Evolutionary conservation across 1,284 basidiomycete species (phyloP), one percentile per base, ranked within the genome.

Genomic region (Erythrobasidium hasegawianum): DNA sequence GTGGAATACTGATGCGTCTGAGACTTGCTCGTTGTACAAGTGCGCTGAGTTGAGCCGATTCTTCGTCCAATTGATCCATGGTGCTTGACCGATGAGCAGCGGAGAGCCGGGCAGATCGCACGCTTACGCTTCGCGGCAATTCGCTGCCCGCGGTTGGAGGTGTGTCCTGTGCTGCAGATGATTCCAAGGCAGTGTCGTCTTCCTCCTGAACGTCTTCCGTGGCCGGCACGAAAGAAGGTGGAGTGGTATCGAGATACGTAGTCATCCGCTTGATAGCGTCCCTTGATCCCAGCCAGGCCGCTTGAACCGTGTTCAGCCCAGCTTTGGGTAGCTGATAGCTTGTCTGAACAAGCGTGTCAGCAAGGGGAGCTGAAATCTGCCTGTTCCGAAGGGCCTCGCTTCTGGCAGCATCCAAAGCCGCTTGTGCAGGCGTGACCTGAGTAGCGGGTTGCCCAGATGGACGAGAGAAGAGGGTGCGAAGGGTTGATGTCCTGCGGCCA

Each of bases 231-330:
- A 64, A 64, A 18, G 52, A 40, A 13, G 61, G 61, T 13, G 61
- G 61, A 33, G 61, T 38, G 10, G 61, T 64, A 18, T 64, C 61
- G 40, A 64, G 53, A 29, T 64, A 64, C 11, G 54, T 57, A 10
- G 61, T 49, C 26, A 64, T 38, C 24, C 61, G 52, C 5, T 39
- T 57, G 22, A 64, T 64, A 22, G 52, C 41, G 43, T 64, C 61
- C 16, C 54, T 33, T 9, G 53, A 43, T 24, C 61, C 61, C 7
- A 64, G 53, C 61, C 61, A 64, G 1, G 61, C 61, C 5, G 61
- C 61, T 57, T 64, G 61, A 20, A 64, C 27, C 4, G 61, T 52
- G 33, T 64, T 64, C 49, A 64, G 52, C 16, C 61, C 61, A 29
- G 61, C 52, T 40, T 49, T 64, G 4, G 61, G 61, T 27, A 49